A percentile compares a stretch with the other conserved stretches of the same genome.
Evolutionary conservation across 352 stramenopile genomes (phyloP).

Genomic region (Blastocystis sp.): DNA sequence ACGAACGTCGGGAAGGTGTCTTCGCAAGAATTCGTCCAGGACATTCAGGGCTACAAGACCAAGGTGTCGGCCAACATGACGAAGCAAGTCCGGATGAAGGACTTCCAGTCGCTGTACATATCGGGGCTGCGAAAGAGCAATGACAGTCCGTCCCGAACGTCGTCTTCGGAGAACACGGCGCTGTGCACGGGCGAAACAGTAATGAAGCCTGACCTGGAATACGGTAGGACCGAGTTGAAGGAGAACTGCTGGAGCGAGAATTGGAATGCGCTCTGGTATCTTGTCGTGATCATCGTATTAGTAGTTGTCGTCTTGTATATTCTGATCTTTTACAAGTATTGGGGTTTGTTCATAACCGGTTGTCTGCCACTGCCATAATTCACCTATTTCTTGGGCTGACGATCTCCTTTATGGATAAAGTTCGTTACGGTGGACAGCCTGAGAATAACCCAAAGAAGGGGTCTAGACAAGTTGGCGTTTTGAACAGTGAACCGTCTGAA

Average conservation of each 20-base stretch:
- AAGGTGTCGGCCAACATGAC: not conserved
- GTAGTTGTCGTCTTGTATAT: not conserved
- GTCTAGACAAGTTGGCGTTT: no score
- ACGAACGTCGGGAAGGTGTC: not conserved
- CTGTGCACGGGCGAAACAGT: not conserved
- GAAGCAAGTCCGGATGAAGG: slow-evolving; percentile 24
- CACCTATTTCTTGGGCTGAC: no score
- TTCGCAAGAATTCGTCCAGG: not conserved
- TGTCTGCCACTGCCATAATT: no score
- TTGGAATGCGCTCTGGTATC: not conserved
- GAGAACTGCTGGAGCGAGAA: not conserved
- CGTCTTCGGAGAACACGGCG: not conserved
- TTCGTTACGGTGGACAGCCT: no score
- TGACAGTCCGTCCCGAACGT: not conserved
- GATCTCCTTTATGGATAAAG: no score
- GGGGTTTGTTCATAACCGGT: not conserved
- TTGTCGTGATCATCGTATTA: not conserved
- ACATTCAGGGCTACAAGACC: slow-evolving; percentile 60
- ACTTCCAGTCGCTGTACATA: not conserved
- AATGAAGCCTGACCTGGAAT: not conserved
- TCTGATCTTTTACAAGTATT: not conserved
- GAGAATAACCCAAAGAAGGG: no score
- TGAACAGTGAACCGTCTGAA: no score
- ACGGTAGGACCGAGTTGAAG: not conserved
- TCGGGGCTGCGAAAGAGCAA: not conserved